phyloP scores from a whole-genome alignment of 345 rosid species.

The Salix suchowensis region DNA sequence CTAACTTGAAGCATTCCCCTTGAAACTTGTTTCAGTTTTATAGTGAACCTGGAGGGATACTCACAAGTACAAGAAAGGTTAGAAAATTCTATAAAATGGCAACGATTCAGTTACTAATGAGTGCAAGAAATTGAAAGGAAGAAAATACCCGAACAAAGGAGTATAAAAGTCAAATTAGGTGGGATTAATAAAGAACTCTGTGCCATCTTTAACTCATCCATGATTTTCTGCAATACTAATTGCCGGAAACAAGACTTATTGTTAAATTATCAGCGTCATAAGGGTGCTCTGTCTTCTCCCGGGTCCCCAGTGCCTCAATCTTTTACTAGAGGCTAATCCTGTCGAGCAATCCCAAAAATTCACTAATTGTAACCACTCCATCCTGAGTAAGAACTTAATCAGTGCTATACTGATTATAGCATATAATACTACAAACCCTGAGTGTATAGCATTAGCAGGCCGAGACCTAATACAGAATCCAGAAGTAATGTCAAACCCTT shows the following conservation, averaged over 20 bases:
- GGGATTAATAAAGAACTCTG: not conserved
- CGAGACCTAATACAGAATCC: not conserved
- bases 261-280: not conserved
- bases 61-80: slow-evolving; percentile 3
- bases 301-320: not conserved
- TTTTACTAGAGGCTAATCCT: not conserved
- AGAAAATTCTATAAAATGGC: not conserved
- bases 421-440: not conserved
- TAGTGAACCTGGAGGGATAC: slow-evolving; percentile 11
- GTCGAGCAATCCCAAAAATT: no score
- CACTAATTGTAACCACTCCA: not conserved
- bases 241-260: not conserved
- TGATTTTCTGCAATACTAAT: not conserved
- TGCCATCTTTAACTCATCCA: not conserved
- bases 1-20: not conserved
- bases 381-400: not conserved
- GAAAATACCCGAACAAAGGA: not conserved
- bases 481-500: not conserved
- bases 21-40: not conserved
- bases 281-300: not conserved
- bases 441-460: not conserved
- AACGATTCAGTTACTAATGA: not conserved
- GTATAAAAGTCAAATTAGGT: slow-evolving; percentile 5
- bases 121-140: slow-evolving; percentile 15
- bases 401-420: not conserved